These are phyloP conservation scores for Pilasporangium apinafurcum DNA, from an alignment of 352 stramenopile species.

Conservation along the genomic window DNA sequence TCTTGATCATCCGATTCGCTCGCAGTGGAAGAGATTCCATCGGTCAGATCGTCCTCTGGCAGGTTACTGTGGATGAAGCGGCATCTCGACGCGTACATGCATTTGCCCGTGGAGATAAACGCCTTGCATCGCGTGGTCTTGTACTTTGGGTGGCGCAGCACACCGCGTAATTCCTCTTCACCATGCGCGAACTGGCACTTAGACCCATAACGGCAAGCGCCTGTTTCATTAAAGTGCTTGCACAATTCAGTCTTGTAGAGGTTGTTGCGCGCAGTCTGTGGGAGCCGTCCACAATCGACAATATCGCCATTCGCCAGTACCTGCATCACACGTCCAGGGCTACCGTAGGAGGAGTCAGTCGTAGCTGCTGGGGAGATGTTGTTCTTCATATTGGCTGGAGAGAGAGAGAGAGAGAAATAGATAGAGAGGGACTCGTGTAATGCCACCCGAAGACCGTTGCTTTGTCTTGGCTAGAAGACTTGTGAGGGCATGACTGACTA, in stretches of 20 bases:
- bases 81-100: conserved; percentile 84
- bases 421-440: background rate
- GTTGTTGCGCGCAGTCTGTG: conserved; percentile 77
- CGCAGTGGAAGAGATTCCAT: conserved; percentile 46
- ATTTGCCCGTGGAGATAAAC: conserved; percentile 78
- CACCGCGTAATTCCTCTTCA: conserved; percentile 73
- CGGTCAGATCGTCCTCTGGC: conserved; percentile 23
- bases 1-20: conserved; percentile 71
- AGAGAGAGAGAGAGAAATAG: background rate
- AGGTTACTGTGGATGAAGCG: conserved; percentile 81
- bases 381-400: background rate
- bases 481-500: background rate
- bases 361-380: conserved; percentile 1
- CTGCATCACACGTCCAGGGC: conserved; percentile 54
- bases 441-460: conserved; percentile 1
- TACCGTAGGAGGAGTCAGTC: conserved; percentile 32
- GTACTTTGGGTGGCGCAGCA: conserved; percentile 88
- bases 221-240: conserved; percentile 84
- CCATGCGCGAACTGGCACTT: conserved; percentile 90
- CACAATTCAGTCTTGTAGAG: conserved; percentile 91
- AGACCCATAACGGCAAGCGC: conserved; percentile 80
- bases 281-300: conserved; percentile 70
- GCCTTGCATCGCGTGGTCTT: conserved; percentile 89
- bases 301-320: conserved; percentile 85
- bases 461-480: background rate